Percentiles rank a stretch among this genome's conserved stretches.
Evolutionary conservation across 768 basidiomycete genomes (phyloP).

Genomic region (Scleroderma bovista): DNA sequence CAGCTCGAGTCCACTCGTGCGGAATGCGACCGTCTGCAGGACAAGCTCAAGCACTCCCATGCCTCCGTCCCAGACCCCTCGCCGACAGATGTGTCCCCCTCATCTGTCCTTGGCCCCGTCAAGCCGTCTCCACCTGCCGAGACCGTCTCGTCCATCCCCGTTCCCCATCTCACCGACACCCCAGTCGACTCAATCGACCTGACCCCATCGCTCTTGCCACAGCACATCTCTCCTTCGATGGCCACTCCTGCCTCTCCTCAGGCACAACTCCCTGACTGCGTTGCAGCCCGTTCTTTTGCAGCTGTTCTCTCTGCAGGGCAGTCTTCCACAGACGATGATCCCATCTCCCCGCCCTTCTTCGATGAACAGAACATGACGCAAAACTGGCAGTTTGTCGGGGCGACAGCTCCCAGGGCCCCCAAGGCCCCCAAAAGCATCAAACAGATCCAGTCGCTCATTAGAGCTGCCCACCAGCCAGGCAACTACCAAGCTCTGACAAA

Average conservation of each 20-base stretch:
- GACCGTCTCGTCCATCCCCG: too few relatives aligned
- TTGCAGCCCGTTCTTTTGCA: conserved; percentile 30
- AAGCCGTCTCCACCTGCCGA: conserved; percentile 6
- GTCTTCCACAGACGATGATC: conserved; percentile 19
- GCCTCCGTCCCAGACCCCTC: conserved; percentile 3
- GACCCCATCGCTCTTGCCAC: conserved; percentile 14
- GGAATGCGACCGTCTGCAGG: conserved; percentile 28
- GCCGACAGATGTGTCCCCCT: conserved; percentile 4
- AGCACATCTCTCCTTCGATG: conserved; percentile 19
- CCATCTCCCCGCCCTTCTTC: conserved; percentile 14
- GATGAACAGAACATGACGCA: conserved; percentile 16
- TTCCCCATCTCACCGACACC: not conserved
- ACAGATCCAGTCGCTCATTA: conserved; percentile 39
- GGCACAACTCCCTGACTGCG: conserved; percentile 30
- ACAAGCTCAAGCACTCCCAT: conserved; percentile 13
- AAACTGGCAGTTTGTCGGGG: conserved; percentile 21
- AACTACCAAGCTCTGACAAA: conserved; percentile 36
- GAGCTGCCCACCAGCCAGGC: conserved; percentile 37
- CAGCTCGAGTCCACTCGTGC: conserved; percentile 29
- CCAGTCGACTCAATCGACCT: conserved; percentile 12
- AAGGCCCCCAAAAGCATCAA: conserved; percentile 34
- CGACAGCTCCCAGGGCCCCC: conserved; percentile 9
- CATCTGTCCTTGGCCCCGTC: conserved; percentile 1
- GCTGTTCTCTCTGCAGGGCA: conserved; percentile 29
- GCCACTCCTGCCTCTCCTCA: conserved; percentile 30